These are phyloP conservation scores for Zasmidium cellare DNA, from an alignment of 2,329 filamentous ascomycete genomes.

Conservation along the genomic window DNA sequence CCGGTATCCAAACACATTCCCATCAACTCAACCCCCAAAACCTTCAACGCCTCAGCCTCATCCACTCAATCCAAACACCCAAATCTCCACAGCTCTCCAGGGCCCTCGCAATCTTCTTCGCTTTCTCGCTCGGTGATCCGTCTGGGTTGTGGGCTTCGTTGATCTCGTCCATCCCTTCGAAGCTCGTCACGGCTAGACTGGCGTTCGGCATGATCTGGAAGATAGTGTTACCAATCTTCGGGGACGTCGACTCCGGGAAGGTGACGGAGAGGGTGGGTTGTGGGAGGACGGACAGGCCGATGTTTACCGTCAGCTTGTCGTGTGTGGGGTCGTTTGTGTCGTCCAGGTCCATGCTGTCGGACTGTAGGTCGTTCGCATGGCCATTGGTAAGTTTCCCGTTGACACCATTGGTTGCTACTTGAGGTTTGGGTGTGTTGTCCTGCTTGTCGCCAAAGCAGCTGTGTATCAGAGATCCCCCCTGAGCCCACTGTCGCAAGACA, in stretches of 20 bases:
- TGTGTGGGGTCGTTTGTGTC: neutral
- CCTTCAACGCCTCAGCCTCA: conserved; percentile 22
- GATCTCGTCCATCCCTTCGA: conserved; percentile 7
- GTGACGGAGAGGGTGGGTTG: conserved; percentile 31
- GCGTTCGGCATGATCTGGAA: conserved; percentile 20
- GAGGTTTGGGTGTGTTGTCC: neutral
- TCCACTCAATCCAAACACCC: conserved; percentile 55
- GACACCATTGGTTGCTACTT: neutral
- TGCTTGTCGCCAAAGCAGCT: conserved; percentile 14
- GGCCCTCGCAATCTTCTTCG: conserved; percentile 41
- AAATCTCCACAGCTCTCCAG: conserved; percentile 51
- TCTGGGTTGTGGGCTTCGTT: conserved; percentile 31
- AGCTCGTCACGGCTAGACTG: conserved; percentile 15
- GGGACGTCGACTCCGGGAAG: conserved; percentile 48
- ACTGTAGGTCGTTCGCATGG: neutral
- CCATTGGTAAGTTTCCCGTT: neutral
- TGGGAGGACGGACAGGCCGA: conserved; percentile 36
- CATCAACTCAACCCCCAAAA: neutral
- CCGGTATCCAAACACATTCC: neutral
- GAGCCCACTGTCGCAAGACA: conserved; percentile 71
- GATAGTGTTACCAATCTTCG: conserved; percentile 40
- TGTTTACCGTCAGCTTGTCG: conserved; percentile 26
- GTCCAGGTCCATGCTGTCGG: neutral
- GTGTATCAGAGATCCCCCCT: conserved; percentile 64
- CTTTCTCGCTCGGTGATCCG: conserved; percentile 26